Percentiles rank a stretch among this genome's conserved stretches.
phyloP scores from a whole-genome alignment of 257 asterid genomes.

The Plectranthus barbatus region DNA sequence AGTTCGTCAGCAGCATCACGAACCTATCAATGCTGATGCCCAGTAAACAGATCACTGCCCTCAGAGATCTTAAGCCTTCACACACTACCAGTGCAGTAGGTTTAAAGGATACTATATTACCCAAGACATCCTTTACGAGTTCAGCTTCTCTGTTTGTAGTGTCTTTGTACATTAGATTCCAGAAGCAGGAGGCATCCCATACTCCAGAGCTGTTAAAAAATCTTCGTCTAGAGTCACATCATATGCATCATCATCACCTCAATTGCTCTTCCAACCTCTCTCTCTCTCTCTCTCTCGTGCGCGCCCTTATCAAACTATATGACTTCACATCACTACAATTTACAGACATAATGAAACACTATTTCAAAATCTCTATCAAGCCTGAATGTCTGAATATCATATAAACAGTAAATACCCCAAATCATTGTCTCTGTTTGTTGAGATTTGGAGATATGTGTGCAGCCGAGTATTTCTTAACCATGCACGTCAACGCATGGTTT shows the following conservation, averaged over 20 bases:
- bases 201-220: conserved; percentile 84
- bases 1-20: conserved; percentile 77
- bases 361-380: conserved; percentile 63
- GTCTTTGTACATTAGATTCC: conserved; percentile 33
- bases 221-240: conserved; percentile 89
- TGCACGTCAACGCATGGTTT: no score
- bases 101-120: no score
- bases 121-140: no score
- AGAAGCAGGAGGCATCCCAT: conserved; percentile 99
- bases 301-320: conserved; percentile 18
- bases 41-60: conserved; percentile 24
- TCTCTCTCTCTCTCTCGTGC: no score
- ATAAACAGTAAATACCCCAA: conserved; percentile 3
- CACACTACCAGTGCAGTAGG: background rate
- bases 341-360: background rate
- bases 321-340: background rate
- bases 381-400: conserved; percentile 53
- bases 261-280: conserved; percentile 90
- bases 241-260: conserved; percentile 64
- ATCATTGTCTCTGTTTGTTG: background rate
- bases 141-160: background rate
- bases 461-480: no score
- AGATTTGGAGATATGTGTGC: no score
- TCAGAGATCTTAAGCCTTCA: background rate
- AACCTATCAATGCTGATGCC: conserved; percentile 95